These are phyloP conservation scores for Penicillium freii DNA, from an alignment of 2,329 filamentous ascomycete species.

Conservation along the genomic window DNA sequence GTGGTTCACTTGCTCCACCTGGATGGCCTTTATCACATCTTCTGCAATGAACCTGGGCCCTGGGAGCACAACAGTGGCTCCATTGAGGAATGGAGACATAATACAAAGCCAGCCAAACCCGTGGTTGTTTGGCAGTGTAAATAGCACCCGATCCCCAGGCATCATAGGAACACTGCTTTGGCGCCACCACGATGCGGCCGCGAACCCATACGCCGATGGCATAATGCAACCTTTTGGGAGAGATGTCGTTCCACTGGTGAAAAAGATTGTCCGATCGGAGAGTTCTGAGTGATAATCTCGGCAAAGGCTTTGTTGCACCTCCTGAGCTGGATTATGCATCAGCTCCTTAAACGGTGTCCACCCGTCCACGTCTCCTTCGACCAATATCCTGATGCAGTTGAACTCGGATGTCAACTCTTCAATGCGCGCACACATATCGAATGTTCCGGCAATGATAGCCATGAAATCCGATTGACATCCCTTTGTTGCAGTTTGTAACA, in stretches of 20 bases:
- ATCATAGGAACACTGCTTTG: conserved; percentile 8
- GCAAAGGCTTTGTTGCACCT: not conserved
- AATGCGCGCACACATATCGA: not conserved
- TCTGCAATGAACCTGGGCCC: conserved; percentile 12
- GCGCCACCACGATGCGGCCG: conserved; percentile 5
- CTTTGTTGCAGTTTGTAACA: not conserved
- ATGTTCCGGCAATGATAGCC: not conserved
- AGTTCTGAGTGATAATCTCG: not conserved
- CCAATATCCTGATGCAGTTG: conserved; percentile 1
- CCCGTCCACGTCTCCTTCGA: conserved; percentile 1
- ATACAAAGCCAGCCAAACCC: conserved; percentile 14
- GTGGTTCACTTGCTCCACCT: conserved; percentile 3
- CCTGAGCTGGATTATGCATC: not conserved
- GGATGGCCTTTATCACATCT: conserved; percentile 6
- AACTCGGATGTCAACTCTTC: conserved; percentile 1
- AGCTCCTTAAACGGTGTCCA: conserved; percentile 3
- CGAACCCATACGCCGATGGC: conserved; percentile 9
- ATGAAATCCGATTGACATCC: not conserved
- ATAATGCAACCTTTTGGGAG: conserved; percentile 19
- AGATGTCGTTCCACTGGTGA: conserved; percentile 21
- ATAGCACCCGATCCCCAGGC: conserved; percentile 7
- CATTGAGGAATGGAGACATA: conserved; percentile 13
- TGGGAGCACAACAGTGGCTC: conserved; percentile 14
- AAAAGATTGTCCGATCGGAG: conserved; percentile 11
- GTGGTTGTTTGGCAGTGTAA: conserved; percentile 19